A percentile compares a stretch with the other conserved stretches of the same genome.
Conservation (phyloP, 2,329 filamentous ascomycete genomes). For the Botryosphaeria dothidea region DNA sequence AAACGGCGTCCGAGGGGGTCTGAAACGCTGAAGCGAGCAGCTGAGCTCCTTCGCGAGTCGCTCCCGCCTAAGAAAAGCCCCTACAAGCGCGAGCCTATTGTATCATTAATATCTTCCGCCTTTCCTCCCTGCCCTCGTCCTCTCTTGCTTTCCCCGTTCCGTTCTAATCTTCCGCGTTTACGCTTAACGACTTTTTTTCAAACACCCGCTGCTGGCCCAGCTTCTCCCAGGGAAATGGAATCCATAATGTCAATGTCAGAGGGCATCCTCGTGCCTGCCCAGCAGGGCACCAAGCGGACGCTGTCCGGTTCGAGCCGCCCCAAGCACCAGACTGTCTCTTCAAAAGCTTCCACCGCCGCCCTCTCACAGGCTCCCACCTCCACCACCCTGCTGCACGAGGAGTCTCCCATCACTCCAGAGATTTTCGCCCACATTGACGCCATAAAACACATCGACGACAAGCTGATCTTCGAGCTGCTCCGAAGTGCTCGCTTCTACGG, state of each 20-base stretch:
- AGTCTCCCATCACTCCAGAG: constrained; percentile 31
- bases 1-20: constrained; percentile 12
- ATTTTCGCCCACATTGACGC: constrained; percentile 42
- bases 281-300: constrained; percentile 13
- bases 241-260: constrained; percentile 6
- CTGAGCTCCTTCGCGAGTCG: not conserved
- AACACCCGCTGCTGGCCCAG: constrained; percentile 3
- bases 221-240: not conserved
- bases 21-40: constrained; percentile 14
- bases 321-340: not conserved
- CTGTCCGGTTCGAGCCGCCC: constrained; percentile 5
- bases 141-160: not conserved
- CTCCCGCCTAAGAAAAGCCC: not conserved
- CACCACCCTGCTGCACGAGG: not conserved
- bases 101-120: constrained; percentile 6
- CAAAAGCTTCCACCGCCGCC: not conserved
- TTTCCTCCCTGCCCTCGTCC: not conserved
- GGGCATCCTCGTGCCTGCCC: not conserved
- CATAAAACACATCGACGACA: constrained; percentile 41
- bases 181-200: not conserved
- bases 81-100: not conserved
- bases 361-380: constrained; percentile 31
- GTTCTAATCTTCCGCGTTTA: not conserved
- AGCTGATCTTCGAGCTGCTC: constrained; percentile 39
- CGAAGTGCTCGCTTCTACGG: constrained; percentile 41